phyloP scores from a whole-genome alignment of 495 filamentous ascomycete genomes.

The Talaromyces wortmannii region DNA sequence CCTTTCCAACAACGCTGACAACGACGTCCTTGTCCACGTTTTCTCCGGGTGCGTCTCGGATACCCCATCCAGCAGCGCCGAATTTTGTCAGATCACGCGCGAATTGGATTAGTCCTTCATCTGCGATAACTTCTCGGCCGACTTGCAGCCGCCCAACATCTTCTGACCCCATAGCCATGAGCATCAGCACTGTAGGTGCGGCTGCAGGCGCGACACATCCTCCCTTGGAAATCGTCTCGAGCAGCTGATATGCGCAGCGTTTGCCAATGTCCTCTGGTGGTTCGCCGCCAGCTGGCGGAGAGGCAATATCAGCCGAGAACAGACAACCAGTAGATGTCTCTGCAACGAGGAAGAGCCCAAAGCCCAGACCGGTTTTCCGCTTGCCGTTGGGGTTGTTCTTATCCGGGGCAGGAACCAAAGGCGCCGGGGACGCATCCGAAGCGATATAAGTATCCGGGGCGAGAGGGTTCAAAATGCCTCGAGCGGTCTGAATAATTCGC shows the following conservation, averaged over 20 bases:
- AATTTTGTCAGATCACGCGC: slow-evolving; percentile 80
- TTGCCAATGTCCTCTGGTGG: slow-evolving; percentile 86
- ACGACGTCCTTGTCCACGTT: slow-evolving; percentile 66
- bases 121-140: slow-evolving; percentile 67
- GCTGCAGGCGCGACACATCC: slow-evolving; percentile 72
- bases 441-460: slow-evolving; percentile 82
- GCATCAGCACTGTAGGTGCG: slow-evolving; percentile 61
- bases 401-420: slow-evolving; percentile 56
- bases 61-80: slow-evolving; percentile 79
- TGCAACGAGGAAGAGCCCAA: slow-evolving; percentile 82
- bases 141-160: slow-evolving; percentile 59
- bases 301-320: slow-evolving; percentile 81
- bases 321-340: slow-evolving; percentile 81
- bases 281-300: slow-evolving; percentile 71
- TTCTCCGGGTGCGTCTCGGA: slow-evolving; percentile 64
- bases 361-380: slow-evolving; percentile 75
- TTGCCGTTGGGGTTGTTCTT: slow-evolving; percentile 53
- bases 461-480: slow-evolving; percentile 81
- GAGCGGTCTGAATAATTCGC: slow-evolving; percentile 85
- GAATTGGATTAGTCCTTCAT: slow-evolving; percentile 68
- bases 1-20: slow-evolving; percentile 85
- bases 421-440: slow-evolving; percentile 67
- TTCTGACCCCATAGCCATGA: slow-evolving; percentile 94
- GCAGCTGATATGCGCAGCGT: slow-evolving; percentile 79
- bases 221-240: slow-evolving; percentile 74